Evolutionary conservation across 345 rosid species (phyloP).

Genomic region (Gossypium thurberi): DNA sequence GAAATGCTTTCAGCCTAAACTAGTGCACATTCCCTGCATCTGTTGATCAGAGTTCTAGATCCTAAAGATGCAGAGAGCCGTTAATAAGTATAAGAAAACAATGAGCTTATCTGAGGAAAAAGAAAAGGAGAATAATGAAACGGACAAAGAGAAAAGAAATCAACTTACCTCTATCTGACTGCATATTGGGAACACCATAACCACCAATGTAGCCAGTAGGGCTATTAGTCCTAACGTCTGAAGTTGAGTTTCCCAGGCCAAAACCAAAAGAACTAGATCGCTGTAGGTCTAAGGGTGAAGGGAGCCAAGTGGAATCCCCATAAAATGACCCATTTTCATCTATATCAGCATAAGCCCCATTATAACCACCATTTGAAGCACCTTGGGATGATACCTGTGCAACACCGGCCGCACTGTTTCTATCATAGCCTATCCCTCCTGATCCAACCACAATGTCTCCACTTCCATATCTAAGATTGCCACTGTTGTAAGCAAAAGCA

Average conservation of each 20-base stretch:
- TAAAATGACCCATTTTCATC: constrained; percentile 24
- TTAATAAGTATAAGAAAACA: neutral
- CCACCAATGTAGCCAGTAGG: constrained; percentile 48
- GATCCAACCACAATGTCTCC: constrained; percentile 32
- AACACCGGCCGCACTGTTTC: constrained; percentile 18
- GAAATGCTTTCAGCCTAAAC: neutral
- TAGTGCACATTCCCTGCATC: neutral
- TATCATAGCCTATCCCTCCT: constrained; percentile 42
- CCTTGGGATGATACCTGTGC: constrained; percentile 1
- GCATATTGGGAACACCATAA: constrained; percentile 49
- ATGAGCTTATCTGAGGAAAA: neutral
- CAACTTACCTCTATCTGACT: constrained; percentile 49
- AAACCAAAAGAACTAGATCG: constrained; percentile 40
- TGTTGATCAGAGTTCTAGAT: neutral
- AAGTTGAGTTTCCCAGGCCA: constrained; percentile 41
- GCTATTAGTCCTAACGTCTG: constrained; percentile 41
- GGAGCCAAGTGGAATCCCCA: constrained; percentile 46
- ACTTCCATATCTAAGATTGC: constrained; percentile 27
- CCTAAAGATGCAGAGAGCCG: neutral
- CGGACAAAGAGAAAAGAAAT: neutral
- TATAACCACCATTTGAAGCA: constrained; percentile 37
- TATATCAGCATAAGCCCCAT: neutral
- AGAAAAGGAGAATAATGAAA: neutral
- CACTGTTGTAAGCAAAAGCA: constrained; percentile 26
- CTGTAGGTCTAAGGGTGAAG: constrained; percentile 35